Percentiles rank a stretch among this genome's conserved stretches.
phyloP scores from a whole-genome alignment of 225 moss, liverwort and hornwort species.

The Pseudoscleropodium purum region DNA sequence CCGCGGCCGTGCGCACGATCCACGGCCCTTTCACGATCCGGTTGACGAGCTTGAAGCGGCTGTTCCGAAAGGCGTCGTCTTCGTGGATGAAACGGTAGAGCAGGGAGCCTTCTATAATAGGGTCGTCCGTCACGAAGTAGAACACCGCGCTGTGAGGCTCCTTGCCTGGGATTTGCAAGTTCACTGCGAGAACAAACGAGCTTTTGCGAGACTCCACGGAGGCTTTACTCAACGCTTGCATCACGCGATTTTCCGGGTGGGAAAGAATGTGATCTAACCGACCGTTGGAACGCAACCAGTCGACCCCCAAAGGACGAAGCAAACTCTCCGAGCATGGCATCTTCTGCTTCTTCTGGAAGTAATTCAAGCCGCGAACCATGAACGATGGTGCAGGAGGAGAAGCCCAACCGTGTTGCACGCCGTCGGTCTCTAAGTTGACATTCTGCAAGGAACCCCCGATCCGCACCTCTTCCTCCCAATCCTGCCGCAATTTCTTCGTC shows the following conservation, averaged over 20 bases:
- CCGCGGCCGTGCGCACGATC: slow-evolving; percentile 63
- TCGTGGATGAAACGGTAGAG: slow-evolving; percentile 66
- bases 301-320: slow-evolving; percentile 55
- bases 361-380: slow-evolving; percentile 30
- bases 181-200: slow-evolving; percentile 54
- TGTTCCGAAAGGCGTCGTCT: slow-evolving; percentile 81
- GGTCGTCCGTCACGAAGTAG: slow-evolving; percentile 68
- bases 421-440: slow-evolving; percentile 42
- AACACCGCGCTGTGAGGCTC: slow-evolving; percentile 76
- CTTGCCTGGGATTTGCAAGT: slow-evolving; percentile 80
- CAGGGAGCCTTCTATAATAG: slow-evolving; percentile 42
- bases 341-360: slow-evolving; percentile 40
- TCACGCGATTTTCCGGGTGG: slow-evolving; percentile 62
- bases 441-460: slow-evolving; percentile 29
- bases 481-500: neutral
- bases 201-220: slow-evolving; percentile 33
- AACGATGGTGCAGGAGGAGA: slow-evolving; percentile 38
- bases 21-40: slow-evolving; percentile 83
- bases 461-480: slow-evolving; percentile 42
- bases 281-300: slow-evolving; percentile 61
- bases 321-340: slow-evolving; percentile 22
- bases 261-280: slow-evolving; percentile 62
- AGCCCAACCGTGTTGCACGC: slow-evolving; percentile 61
- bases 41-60: slow-evolving; percentile 70
- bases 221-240: slow-evolving; percentile 27